A percentile compares a stretch with the other conserved stretches of the same genome.
phyloP scores from a whole-genome alignment of 306 rosid genomes.

The Cotoneaster glaucophyllus region DNA sequence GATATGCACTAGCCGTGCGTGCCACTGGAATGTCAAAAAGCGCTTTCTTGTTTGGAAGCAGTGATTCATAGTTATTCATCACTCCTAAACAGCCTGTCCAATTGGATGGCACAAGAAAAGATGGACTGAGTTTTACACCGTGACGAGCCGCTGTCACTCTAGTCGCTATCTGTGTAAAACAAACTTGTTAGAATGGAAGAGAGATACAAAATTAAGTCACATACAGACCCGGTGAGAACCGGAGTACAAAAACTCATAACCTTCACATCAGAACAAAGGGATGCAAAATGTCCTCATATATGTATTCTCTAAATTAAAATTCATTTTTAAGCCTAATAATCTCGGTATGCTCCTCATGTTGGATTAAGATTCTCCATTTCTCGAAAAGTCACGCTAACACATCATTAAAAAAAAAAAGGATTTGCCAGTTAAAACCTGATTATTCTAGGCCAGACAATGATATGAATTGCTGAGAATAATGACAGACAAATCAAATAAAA shows the following conservation, averaged over 20 bases:
- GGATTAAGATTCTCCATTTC: neutral
- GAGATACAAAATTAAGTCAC: neutral
- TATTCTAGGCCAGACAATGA: neutral
- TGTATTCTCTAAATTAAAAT: neutral
- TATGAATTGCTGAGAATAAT: neutral
- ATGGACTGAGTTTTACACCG: constrained; percentile 90
- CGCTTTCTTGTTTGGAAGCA: constrained; percentile 78
- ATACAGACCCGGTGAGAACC: neutral
- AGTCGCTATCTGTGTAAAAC: constrained; percentile 62
- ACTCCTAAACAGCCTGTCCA: constrained; percentile 97
- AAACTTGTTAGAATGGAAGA: neutral
- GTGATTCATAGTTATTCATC: constrained; percentile 85
- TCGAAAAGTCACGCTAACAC: no score
- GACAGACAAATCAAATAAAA: neutral
- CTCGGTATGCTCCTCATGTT: neutral
- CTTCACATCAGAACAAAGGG: neutral
- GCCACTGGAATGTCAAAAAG: constrained; percentile 88
- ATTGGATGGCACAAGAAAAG: constrained; percentile 83
- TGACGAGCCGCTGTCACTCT: constrained; percentile 79
- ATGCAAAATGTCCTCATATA: neutral
- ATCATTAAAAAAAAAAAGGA: no score
- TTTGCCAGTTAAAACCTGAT: neutral
- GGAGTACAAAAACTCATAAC: neutral
- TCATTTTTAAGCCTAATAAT: neutral
- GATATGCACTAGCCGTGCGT: constrained; percentile 78